phyloP scores from a whole-genome alignment of 2,329 filamentous ascomycete species.

The Pezicula carpinea region DNA sequence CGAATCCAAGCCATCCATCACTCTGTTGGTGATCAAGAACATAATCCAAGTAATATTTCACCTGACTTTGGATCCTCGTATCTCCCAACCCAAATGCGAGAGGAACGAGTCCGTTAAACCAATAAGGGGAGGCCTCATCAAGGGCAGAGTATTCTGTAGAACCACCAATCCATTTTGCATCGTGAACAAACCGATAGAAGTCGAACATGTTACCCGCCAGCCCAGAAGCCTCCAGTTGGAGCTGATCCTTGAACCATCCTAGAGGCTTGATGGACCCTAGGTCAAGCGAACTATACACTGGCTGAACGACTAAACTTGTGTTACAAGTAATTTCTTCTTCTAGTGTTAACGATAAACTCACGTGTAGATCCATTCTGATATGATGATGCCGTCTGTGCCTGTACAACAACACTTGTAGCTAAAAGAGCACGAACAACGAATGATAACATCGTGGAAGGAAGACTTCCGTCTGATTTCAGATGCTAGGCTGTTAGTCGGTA shows the following conservation, averaged over 20 bases:
- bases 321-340: too few relatives aligned
- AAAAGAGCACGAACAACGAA: too few relatives aligned
- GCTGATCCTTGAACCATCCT: constrained; percentile 43
- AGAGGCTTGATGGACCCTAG: constrained; percentile 39
- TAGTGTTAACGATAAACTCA: too few relatives aligned
- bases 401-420: too few relatives aligned
- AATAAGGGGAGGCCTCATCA: constrained; percentile 47
- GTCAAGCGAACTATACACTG: background rate
- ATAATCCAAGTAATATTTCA: constrained; percentile 38
- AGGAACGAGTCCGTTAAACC: constrained; percentile 54
- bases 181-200: constrained; percentile 49
- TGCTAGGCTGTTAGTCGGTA: too few relatives aligned
- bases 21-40: constrained; percentile 41
- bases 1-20: constrained; percentile 55
- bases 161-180: constrained; percentile 47
- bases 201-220: constrained; percentile 45
- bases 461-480: too few relatives aligned
- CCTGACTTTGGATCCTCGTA: constrained; percentile 41
- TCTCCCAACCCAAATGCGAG: constrained; percentile 47
- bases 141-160: constrained; percentile 45
- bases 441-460: too few relatives aligned
- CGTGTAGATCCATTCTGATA: too few relatives aligned
- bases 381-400: too few relatives aligned
- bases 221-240: constrained; percentile 38
- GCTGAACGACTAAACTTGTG: too few relatives aligned